Conservation (phyloP, 441 rosid genomes). For the Corymbia calophylla region DNA sequence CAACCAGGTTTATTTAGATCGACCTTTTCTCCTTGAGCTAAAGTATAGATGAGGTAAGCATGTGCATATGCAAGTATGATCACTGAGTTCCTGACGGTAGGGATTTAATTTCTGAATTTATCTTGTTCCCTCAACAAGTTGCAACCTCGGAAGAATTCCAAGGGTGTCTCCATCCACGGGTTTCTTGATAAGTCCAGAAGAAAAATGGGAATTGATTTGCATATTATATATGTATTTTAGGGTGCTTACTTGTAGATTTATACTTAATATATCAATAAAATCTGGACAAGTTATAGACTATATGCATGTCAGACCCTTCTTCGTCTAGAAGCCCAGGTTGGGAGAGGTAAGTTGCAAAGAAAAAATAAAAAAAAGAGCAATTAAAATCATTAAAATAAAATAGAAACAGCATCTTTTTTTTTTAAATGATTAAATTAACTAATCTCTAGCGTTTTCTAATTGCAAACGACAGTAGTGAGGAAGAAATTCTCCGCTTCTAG, state of each 20-base stretch:
- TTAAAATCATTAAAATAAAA: background rate
- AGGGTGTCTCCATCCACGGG: background rate
- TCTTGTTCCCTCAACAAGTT: background rate
- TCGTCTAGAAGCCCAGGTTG: background rate
- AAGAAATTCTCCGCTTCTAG: background rate
- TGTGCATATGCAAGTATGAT: background rate
- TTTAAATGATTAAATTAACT: background rate
- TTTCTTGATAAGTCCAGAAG: background rate
- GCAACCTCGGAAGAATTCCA: background rate
- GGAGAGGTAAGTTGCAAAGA: background rate
- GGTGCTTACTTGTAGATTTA: background rate
- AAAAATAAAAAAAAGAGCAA: background rate
- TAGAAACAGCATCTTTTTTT: background rate
- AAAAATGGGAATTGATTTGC: background rate
- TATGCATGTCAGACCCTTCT: background rate
- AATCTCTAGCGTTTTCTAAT: background rate
- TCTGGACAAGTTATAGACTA: background rate
- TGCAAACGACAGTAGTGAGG: too few relatives aligned
- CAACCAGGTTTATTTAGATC: background rate
- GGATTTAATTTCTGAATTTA: background rate
- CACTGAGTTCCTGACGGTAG: background rate
- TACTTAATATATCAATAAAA: background rate
- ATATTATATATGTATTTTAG: background rate
- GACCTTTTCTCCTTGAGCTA: background rate
- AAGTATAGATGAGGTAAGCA: background rate